Evolutionary conservation across 2,329 filamentous ascomycete species (phyloP).

Genomic region (Trichoderma arundinaceum): DNA sequence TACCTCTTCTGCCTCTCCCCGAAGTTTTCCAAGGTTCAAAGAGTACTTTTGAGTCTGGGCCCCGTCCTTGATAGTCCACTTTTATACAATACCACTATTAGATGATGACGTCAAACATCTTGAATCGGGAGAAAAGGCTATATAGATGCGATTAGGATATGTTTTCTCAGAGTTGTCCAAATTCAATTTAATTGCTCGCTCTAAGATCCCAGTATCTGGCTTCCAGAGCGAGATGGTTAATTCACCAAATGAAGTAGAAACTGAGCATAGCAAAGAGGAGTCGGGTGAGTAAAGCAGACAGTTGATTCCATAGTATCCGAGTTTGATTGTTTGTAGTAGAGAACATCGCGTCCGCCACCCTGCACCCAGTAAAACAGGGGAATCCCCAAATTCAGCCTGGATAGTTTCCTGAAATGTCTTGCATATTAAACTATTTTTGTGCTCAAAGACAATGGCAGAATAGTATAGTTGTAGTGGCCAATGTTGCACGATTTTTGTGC

Average conservation of each 20-base stretch:
- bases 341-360: too few species aligned
- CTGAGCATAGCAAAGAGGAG: background rate
- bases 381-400: background rate
- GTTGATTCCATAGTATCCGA: too few species aligned
- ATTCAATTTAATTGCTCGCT: background rate
- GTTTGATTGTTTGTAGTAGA: background rate
- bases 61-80: background rate
- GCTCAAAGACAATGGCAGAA: background rate
- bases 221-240: background rate
- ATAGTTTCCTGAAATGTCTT: background rate
- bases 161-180: too few species aligned
- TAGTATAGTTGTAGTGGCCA: background rate
- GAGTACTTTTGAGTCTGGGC: background rate
- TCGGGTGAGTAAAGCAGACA: background rate
- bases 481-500: accelerated
- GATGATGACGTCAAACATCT: background rate
- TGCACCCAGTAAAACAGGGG: too few species aligned
- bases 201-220: background rate
- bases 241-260: background rate
- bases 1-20: background rate
- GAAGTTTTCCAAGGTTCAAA: background rate
- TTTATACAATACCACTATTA: background rate
- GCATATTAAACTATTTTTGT: background rate
- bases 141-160: too few species aligned
- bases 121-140: background rate